Evolutionary conservation across 768 basidiomycete genomes (phyloP), one percentile per base, ranked within the genome.

Genomic region (Wakefieldia striispora): DNA sequence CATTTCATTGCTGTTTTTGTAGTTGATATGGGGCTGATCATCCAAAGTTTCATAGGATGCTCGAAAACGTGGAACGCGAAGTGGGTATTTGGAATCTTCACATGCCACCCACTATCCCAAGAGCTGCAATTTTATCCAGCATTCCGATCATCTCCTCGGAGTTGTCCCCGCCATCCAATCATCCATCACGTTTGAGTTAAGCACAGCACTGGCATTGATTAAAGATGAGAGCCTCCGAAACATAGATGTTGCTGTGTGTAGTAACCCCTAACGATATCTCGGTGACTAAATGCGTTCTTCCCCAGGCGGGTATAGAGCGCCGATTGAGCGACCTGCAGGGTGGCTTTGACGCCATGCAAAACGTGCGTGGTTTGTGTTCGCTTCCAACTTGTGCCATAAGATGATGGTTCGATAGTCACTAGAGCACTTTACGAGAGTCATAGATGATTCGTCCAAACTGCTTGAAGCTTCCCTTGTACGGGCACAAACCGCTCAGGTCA

Each of bases 391-490:
- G 12, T 46, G 56, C 10, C 43, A 49, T 27, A 9, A 40, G 42
- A 59, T 55, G 62, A 71, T 31, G 44, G 47, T 34, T 35, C 35
- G 26, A 8, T 24, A 66, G 64, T 60, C 58, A 20, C 34, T 66
- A 21, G 53, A 50, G n/a, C 56, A 54, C 24, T 47, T 67, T 7
- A 36, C 45, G 35, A 44, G 42, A 8, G 40, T 60, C 31, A 21
- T 58, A 23, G 52, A 53, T 20, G 51, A 57, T 20, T 61, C 70
- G 4, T 56, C 70, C 4, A 53, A 47, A 16, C 49, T 67, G 19
- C 59, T 78, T 8, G 65, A 71, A 24, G 54, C 50, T 14, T 69
- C 70, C 6, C 46, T 66, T 20, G 54, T 54, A 11, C 62, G 67
- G 20, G 69, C 74, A 2, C 55, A 64, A n/a, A 45, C 51, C 24